Evolutionary conservation across 306 rosid species (phyloP), one percentile per base, ranked within the genome.

Genomic region (Rosa rugosa): DNA sequence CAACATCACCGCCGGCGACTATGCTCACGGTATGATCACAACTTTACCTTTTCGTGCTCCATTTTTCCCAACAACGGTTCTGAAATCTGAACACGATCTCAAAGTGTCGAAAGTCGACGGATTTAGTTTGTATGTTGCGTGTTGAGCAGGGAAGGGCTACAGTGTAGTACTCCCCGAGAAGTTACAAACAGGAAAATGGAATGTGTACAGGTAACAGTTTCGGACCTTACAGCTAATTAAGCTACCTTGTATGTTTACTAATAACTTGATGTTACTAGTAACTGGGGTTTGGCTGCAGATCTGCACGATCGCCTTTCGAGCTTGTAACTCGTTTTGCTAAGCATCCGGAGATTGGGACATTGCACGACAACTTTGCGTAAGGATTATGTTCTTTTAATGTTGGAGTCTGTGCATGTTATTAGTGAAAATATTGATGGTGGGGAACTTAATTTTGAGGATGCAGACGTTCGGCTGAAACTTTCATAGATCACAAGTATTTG

Each of bases 91-190:
- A 53, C 23, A 53, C 57, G 22, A 16, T 51, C 44, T 8, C 46
- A 8, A 31, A 44, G 11, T 44, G 46, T 44, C 10, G 10, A 8
- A 44, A 11, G 10, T 44, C 11, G 46, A 44, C 2, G 2, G 46
- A 44, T 8, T 44, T 44, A 8, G 46, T 44, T 44, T 44, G 46
- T 44, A 2, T 44, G 46, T 44, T 53, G 59, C 59, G 6, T 53
- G 59, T 74, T 75, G 75, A 87, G 82, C 98, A 94, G 96, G 79
- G 38, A 89, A 89, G 67, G 94, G 98, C 44, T 89, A 86, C 83
- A 86, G 97, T 77, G 92, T 89, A 66, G 91, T 91, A 53, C 96
- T 91, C 84, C 98, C 98, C 20, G 97, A 91, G 89, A 94, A 91
- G 85, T 75, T 94, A 85, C 89, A 85, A 50, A 90, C 92, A 53